Evolutionary conservation across 805 yeast genomes (phyloP).

Genomic region (Yueomyces sinensis): DNA sequence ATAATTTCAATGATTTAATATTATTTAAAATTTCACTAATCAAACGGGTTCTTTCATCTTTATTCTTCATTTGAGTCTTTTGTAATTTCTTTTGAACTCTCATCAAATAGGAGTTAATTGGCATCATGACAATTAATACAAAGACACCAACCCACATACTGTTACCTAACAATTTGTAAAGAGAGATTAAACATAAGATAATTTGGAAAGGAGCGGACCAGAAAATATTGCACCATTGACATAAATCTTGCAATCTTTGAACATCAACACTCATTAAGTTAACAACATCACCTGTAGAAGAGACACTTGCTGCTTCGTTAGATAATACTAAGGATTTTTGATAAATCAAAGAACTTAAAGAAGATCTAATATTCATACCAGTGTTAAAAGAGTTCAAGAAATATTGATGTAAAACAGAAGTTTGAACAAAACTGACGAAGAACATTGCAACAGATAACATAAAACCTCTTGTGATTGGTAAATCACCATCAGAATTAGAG

Average conservation of each 20-base stretch:
- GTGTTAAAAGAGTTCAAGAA: slow-evolving; percentile 61
- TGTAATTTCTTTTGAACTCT: slow-evolving; percentile 59
- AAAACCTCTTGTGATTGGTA: slow-evolving; percentile 62
- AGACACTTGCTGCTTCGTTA: slow-evolving; percentile 53
- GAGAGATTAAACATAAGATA: slow-evolving; percentile 54
- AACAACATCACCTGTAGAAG: slow-evolving; percentile 86
- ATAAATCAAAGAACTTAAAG: slow-evolving; percentile 55
- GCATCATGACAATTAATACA: slow-evolving; percentile 66
- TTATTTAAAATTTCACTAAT: slow-evolving; percentile 82
- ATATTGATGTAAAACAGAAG: slow-evolving; percentile 66
- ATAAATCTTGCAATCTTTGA: slow-evolving; percentile 73
- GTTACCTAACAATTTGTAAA: slow-evolving; percentile 63
- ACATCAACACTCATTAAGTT: slow-evolving; percentile 91
- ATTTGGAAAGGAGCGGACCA: slow-evolving; percentile 96
- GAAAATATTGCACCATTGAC: slow-evolving; percentile 62
- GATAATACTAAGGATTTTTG: slow-evolving; percentile 56
- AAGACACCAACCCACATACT: slow-evolving; percentile 96
- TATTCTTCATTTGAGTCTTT: slow-evolving; percentile 74
- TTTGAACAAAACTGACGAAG: slow-evolving; percentile 59
- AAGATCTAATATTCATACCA: slow-evolving; percentile 64
- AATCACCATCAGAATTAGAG: slow-evolving; percentile 26
- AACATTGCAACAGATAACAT: slow-evolving; percentile 71
- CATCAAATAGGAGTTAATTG: slow-evolving; percentile 61
- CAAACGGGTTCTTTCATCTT: slow-evolving; percentile 85
- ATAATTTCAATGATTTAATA: slow-evolving; percentile 82